Evolutionary conservation across 345 rosid species (phyloP), one percentile per base, ranked within the genome.

Genomic region (Toxicodendron radicans): DNA sequence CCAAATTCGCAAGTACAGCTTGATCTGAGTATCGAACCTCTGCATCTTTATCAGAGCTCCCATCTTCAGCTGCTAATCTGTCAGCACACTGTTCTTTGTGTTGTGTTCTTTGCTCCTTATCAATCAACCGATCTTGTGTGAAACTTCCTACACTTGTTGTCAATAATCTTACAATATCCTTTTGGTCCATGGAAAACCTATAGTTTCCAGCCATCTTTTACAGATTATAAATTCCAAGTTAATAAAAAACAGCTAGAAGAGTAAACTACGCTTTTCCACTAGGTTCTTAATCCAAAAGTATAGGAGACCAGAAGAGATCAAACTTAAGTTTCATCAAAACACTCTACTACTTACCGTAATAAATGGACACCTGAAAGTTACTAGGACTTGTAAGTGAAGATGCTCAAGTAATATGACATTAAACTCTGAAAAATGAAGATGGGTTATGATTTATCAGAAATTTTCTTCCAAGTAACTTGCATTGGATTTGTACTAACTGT

Each of bases 41-140:
- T 2, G 30, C 65, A 33, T 70, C 86, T n/a, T 77, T 76, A 48
- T 53, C 81, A 9, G 46, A 51, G 74, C 74, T 77, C 10, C 82
- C 88, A 67, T 87, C 88, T 64, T 85, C 88, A 10, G 91, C 89
- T 24, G 91, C 88, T 61, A 90, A 79, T 75, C 94, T 79, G 76
- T 90, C 94, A 0, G 92, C 88, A 76, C 89, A 88, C 58, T 84
- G 95, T 18, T 90, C 91, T 78, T 87, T 90, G 71, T 83, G 91
- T 64, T 71, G 89, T 32, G 57, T 18, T 64, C 92, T 82, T 59
- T 77, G 84, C n/a, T 83, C 88, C 46, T 82, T 79, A 74, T 79
- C 61, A n/a, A 70, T 81, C 80, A 88, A 75, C 60, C 85, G 64
- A 45, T 80, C 89, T 59, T 79, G 83, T 38, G 72, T 66, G 74